Evolutionary conservation across 495 filamentous ascomycete species (phyloP).

Genomic region (Podospora fimiseda): DNA sequence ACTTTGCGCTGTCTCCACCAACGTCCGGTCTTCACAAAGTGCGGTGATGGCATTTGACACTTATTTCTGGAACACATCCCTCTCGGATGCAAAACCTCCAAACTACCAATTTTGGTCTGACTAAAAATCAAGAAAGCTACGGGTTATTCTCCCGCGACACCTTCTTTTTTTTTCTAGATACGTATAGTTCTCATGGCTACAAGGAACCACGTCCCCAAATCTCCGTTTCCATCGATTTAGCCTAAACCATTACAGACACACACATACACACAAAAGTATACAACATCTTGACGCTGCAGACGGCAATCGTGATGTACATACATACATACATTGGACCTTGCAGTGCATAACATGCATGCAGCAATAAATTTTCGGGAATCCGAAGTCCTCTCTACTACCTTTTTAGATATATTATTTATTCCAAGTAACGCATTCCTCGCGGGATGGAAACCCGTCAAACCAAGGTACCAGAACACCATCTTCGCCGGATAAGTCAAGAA

Average conservation of each 20-base stretch:
- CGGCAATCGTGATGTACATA: neutral
- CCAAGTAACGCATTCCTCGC: too few species aligned
- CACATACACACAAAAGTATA: neutral
- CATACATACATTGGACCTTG: neutral
- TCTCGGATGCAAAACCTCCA: neutral
- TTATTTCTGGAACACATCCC: too few species aligned
- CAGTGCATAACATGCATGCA: too few species aligned
- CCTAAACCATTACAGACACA: neutral
- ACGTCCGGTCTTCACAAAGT: too few species aligned
- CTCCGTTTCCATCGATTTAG: neutral
- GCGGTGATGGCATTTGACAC: too few species aligned
- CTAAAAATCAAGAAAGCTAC: too few species aligned
- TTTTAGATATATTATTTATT: too few species aligned
- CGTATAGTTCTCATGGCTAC: neutral
- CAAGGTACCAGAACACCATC: too few species aligned
- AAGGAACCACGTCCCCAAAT: neutral
- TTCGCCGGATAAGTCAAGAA: too few species aligned
- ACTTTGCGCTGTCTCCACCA: neutral
- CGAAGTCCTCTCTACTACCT: too few species aligned
- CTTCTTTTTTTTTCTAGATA: neutral
- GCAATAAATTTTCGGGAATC: too few species aligned
- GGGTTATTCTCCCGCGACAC: neutral
- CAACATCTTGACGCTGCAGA: neutral
- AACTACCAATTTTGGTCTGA: neutral
- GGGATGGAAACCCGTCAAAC: too few species aligned